Percentiles rank a stretch among this genome's conserved stretches.
Evolutionary conservation across 768 basidiomycete genomes (phyloP).

Genomic region (Boletus fagicola): DNA sequence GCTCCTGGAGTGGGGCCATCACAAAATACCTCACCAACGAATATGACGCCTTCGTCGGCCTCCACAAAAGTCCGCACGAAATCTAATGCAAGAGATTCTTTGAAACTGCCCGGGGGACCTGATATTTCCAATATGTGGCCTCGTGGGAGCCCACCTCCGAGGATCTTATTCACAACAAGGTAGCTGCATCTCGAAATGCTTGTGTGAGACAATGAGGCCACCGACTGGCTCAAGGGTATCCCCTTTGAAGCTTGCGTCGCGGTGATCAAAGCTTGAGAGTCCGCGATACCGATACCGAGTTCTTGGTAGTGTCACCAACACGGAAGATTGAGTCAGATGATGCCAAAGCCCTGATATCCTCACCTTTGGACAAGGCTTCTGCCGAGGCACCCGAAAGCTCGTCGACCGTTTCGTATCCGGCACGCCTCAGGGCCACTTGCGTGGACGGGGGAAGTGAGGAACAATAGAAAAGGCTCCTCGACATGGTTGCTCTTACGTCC

Average conservation of each 20-base stretch:
- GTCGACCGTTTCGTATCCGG: slow-evolving; percentile 57
- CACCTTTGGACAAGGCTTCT: slow-evolving; percentile 53
- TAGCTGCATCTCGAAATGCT: slow-evolving; percentile 32
- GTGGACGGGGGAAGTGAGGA: slow-evolving; percentile 43
- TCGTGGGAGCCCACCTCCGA: slow-evolving; percentile 60
- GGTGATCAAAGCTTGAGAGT: slow-evolving; percentile 47
- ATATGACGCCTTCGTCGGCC: slow-evolving; percentile 51
- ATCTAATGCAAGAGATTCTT: slow-evolving; percentile 52
- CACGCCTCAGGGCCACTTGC: slow-evolving; percentile 45
- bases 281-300: slow-evolving; percentile 44
- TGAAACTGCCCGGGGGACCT: slow-evolving; percentile 71
- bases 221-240: slow-evolving; percentile 53
- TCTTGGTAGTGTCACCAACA: slow-evolving; percentile 37
- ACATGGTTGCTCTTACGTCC: slow-evolving; percentile 25
- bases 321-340: neutral
- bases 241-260: slow-evolving; percentile 36
- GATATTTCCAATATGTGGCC: slow-evolving; percentile 71
- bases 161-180: slow-evolving; percentile 52
- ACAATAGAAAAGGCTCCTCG: slow-evolving; percentile 46
- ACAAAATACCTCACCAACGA: slow-evolving; percentile 50
- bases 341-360: neutral
- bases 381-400: slow-evolving; percentile 47
- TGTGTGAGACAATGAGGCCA: slow-evolving; percentile 40
- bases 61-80: slow-evolving; percentile 50
- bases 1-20: neutral